Conservation (phyloP, 805 yeast genomes). For the Teunomyces atbi region DNA sequence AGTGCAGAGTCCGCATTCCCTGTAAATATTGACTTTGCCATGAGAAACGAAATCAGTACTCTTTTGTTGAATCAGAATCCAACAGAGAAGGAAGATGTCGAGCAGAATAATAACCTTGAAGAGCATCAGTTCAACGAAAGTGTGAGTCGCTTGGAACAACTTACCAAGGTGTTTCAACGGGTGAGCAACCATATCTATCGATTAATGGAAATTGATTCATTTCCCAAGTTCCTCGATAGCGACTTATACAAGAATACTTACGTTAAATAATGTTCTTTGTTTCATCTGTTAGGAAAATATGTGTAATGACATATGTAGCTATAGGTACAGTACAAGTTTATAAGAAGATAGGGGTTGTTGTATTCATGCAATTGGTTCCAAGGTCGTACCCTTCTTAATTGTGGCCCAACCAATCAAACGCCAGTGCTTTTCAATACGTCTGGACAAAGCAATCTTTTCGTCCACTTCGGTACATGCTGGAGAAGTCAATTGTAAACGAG, state of each 20-base stretch:
- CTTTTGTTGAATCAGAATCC: constrained; percentile 13
- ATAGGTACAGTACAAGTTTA: constrained; percentile 5
- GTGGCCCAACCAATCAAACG: constrained; percentile 99
- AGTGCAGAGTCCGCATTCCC: constrained; percentile 66
- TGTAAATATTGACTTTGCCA: constrained; percentile 60
- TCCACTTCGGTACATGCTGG: constrained; percentile 99
- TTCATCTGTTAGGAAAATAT: neutral
- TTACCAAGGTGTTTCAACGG: constrained; percentile 40
- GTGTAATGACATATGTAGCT: constrained; percentile 2
- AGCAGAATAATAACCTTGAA: neutral
- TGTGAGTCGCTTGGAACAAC: constrained; percentile 12
- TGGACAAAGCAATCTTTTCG: constrained; percentile 96
- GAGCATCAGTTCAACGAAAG: neutral
- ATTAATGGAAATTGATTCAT: constrained; percentile 71
- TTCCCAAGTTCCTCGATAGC: constrained; percentile 59
- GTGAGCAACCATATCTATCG: constrained; percentile 50
- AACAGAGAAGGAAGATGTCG: neutral
- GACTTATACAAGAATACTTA: constrained; percentile 18
- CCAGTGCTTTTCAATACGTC: constrained; percentile 99
- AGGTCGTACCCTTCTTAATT: constrained; percentile 87
- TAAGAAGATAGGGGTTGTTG: neutral
- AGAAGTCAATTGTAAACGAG: constrained; percentile 91
- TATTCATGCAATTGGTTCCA: constrained; percentile 64
- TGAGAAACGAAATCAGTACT: constrained; percentile 43
- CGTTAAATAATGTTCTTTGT: constrained; percentile 1